Evolutionary conservation across 2,329 filamentous ascomycete species (phyloP).

Genomic region (Shiraia sp.): DNA sequence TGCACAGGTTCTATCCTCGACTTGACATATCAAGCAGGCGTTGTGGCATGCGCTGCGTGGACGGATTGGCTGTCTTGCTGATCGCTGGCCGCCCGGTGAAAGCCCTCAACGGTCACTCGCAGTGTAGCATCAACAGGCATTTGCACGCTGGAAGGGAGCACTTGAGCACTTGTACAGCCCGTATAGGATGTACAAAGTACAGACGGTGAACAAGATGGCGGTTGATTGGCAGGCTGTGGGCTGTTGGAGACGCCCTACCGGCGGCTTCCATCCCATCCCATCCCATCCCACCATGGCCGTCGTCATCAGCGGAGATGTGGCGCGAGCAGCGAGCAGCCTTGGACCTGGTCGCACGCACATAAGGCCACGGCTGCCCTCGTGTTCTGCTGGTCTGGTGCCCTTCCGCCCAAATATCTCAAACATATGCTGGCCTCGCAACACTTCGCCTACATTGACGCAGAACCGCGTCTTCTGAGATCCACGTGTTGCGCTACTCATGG

Average conservation of each 20-base stretch:
- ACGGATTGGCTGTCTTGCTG: too few relatives aligned
- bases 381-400: background rate
- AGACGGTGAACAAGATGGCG: background rate
- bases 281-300: background rate
- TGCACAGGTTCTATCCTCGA: background rate
- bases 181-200: background rate
- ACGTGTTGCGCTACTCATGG: conserved; percentile 2
- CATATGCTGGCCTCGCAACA: background rate
- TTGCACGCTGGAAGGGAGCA: background rate
- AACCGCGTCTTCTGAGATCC: background rate
- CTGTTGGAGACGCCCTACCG: background rate
- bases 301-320: conserved; percentile 2
- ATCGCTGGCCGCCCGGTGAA: background rate
- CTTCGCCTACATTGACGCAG: background rate
- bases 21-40: background rate
- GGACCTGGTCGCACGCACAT: conserved; percentile 2
- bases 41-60: too few relatives aligned
- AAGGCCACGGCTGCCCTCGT: conserved; percentile 1
- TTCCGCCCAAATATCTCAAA: background rate
- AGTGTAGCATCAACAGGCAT: background rate
- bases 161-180: background rate
- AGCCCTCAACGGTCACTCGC: too few relatives aligned
- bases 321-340: conserved; percentile 1
- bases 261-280: conserved; percentile 1
- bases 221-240: background rate